Percentiles rank a stretch among this genome's conserved stretches.
Conservation (phyloP, 2,329 filamentous ascomycete genomes). For the Paracoccidioides brasiliensis region DNA sequence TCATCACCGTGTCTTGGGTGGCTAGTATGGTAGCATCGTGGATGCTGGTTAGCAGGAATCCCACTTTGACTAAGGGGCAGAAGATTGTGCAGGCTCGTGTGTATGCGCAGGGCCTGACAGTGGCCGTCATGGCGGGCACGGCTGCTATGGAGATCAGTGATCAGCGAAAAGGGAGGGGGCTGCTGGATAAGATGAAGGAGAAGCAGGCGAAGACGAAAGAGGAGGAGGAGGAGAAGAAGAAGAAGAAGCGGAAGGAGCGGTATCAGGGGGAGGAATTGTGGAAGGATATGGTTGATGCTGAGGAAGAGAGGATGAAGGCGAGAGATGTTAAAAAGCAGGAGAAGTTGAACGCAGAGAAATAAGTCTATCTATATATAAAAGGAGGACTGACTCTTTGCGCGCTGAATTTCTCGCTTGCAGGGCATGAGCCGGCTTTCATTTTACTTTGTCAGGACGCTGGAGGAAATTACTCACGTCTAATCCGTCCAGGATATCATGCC, state of each 20-base stretch:
- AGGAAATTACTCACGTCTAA: too few species aligned
- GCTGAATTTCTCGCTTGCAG: too few species aligned
- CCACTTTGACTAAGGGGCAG: slow-evolving; percentile 60
- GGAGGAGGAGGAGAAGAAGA: slow-evolving; percentile 68
- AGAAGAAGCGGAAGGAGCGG: slow-evolving; percentile 69
- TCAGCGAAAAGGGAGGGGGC: slow-evolving; percentile 52
- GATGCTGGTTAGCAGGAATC: slow-evolving; percentile 63
- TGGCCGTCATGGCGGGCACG: slow-evolving; percentile 69
- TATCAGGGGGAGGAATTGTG: slow-evolving; percentile 86
- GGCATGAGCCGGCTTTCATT: too few species aligned
- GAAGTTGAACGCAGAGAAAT: background rate
- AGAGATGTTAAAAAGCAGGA: slow-evolving; percentile 13
- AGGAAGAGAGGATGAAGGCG: slow-evolving; percentile 33
- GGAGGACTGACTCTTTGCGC: background rate
- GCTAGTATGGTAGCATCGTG: slow-evolving; percentile 65
- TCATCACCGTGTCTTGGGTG: slow-evolving; percentile 72
- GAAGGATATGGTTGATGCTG: slow-evolving; percentile 46
- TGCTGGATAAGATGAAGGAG: slow-evolving; percentile 29
- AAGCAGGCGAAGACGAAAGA: slow-evolving; percentile 67
- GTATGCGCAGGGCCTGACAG: slow-evolving; percentile 79
- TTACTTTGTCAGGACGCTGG: too few species aligned
- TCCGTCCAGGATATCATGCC: too few species aligned
- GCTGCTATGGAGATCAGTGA: slow-evolving; percentile 75
- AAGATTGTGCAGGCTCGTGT: slow-evolving; percentile 92
- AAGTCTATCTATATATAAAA: too few species aligned